phyloP scores from a whole-genome alignment of 345 rosid species.

The Eucalyptus cloeziana region DNA sequence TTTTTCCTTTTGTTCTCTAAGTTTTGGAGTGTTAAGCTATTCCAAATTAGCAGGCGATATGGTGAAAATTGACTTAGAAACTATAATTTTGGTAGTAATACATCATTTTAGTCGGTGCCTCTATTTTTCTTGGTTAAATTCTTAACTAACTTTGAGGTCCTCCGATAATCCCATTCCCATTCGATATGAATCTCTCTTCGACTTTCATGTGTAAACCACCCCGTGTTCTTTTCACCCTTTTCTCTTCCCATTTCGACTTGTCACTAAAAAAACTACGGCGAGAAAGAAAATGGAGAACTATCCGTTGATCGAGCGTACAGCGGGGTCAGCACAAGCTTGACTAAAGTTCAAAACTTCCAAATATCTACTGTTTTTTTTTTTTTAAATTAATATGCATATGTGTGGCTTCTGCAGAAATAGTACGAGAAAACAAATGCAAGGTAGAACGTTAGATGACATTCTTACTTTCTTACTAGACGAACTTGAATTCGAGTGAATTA shows the following conservation, averaged over 20 bases:
- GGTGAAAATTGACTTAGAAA: neutral
- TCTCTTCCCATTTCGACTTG: neutral
- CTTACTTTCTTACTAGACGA: neutral
- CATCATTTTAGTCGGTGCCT: neutral
- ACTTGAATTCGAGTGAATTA: neutral
- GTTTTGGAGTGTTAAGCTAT: neutral
- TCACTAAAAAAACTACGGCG: neutral
- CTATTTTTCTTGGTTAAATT: neutral
- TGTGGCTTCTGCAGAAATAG: neutral
- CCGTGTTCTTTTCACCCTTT: neutral
- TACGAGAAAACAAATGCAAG: neutral
- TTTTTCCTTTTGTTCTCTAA: neutral
- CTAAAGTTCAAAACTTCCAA: neutral
- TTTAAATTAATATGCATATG: neutral
- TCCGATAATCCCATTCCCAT: neutral
- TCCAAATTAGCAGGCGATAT: neutral
- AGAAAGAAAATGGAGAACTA: neutral
- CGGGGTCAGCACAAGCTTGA: neutral
- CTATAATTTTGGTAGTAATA: neutral
- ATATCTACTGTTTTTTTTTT: neutral
- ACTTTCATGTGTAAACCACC: neutral
- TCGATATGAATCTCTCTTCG: neutral
- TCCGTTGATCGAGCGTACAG: neutral
- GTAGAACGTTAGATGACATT: neutral
- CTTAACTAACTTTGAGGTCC: neutral